phyloP scores from a whole-genome alignment of 2,329 filamentous ascomycete species.

The Aureobasidium sp. region DNA sequence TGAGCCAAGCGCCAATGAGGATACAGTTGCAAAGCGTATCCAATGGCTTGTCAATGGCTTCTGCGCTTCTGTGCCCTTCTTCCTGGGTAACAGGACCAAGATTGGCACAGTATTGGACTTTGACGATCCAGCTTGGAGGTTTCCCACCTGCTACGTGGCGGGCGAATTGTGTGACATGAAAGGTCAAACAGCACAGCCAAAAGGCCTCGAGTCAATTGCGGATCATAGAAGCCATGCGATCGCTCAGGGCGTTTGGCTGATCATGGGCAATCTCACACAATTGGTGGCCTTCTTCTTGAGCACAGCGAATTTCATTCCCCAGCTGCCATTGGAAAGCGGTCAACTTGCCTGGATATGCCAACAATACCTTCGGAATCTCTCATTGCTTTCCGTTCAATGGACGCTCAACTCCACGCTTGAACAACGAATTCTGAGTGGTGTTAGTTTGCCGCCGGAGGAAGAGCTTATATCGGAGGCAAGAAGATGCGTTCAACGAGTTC shows the following conservation, averaged over 20 bases:
- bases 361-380: not conserved
- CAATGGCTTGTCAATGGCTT: not conserved
- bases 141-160: not conserved
- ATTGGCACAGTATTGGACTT: not conserved
- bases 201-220: not conserved
- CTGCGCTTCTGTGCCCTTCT: not conserved
- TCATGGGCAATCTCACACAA: constrained; percentile 1
- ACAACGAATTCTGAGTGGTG: not conserved
- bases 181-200: not conserved
- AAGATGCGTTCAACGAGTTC: not conserved
- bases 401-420: not conserved
- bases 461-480: not conserved
- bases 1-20: not conserved
- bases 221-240: not conserved
- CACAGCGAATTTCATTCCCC: not conserved
- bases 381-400: not conserved
- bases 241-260: not conserved
- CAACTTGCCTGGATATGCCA: not conserved
- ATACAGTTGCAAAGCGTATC: not conserved
- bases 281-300: not conserved
- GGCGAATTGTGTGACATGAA: not conserved
- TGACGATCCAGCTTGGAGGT: not conserved
- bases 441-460: not conserved
- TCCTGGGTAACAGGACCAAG: not conserved
- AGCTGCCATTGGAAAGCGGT: not conserved